Evolutionary conservation across 441 rosid genomes (phyloP).

Genomic region (Lepidium campestre): DNA sequence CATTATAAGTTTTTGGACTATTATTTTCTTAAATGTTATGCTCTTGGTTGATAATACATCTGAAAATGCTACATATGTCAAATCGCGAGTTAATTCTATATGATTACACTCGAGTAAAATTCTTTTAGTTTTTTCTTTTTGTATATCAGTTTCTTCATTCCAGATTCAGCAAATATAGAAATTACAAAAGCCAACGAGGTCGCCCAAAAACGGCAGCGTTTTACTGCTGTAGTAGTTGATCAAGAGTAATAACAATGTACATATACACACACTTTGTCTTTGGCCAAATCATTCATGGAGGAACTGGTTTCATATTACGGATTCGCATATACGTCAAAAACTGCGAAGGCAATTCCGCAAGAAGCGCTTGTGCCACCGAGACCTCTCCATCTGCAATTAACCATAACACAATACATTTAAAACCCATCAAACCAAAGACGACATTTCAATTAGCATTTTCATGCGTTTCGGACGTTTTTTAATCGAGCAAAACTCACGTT

Average conservation of each 20-base stretch:
- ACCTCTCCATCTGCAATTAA: slow-evolving; percentile 59
- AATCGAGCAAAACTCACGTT: slow-evolving; percentile 41
- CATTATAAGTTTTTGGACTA: too few species aligned
- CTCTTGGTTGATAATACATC: too few species aligned
- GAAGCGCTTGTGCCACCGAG: slow-evolving; percentile 74
- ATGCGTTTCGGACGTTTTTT: background rate
- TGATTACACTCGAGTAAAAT: too few species aligned
- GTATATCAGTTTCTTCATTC: too few species aligned
- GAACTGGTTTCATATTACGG: slow-evolving; percentile 53
- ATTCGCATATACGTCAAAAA: slow-evolving; percentile 74
- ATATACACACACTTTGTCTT: slow-evolving; percentile 5
- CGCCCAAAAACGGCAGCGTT: too few species aligned
- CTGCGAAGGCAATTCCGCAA: slow-evolving; percentile 81
- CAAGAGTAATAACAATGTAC: slow-evolving; percentile 4
- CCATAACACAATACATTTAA: background rate
- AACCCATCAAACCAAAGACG: background rate
- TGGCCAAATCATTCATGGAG: background rate
- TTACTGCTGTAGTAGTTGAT: background rate
- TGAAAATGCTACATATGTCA: too few species aligned
- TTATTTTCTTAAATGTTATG: too few species aligned
- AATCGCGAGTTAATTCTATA: too few species aligned
- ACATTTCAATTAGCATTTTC: background rate
- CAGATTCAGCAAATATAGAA: too few species aligned
- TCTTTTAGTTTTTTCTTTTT: too few species aligned
- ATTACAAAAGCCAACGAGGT: too few species aligned